A percentile compares a stretch with the other conserved stretches of the same genome.
These are phyloP conservation scores for Nepenthes gracilis DNA, from an alignment of 148 eudicot species.

Conservation along the genomic window DNA sequence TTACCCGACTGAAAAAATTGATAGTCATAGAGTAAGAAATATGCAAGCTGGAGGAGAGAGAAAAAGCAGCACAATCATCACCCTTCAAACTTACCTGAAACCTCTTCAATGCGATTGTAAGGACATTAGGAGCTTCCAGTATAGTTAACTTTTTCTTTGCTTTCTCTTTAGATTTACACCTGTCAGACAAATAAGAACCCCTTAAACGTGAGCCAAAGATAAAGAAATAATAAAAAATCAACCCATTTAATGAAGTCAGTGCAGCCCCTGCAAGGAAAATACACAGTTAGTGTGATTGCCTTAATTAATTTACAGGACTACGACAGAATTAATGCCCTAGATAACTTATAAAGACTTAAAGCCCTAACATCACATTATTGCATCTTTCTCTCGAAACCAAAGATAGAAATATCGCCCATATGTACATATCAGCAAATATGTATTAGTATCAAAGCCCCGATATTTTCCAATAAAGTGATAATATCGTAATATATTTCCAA, in stretches of 20 bases:
- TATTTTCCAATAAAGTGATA: too few species aligned
- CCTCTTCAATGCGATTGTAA: constrained; percentile 72
- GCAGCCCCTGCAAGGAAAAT: too few species aligned
- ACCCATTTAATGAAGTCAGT: not conserved
- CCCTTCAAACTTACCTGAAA: constrained; percentile 45
- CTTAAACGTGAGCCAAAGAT: not conserved
- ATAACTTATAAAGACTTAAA: too few species aligned
- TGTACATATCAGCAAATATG: too few species aligned
- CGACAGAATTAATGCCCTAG: too few species aligned
- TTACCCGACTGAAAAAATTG: constrained; percentile 55
- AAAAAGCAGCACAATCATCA: not conserved
- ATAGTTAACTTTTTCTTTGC: constrained; percentile 76
- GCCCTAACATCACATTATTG: too few species aligned
- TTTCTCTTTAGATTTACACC: constrained; percentile 77
- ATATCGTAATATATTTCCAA: too few species aligned
- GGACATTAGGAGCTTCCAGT: constrained; percentile 82
- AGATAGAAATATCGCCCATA: too few species aligned
- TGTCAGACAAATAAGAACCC: constrained; percentile 14
- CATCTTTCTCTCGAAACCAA: too few species aligned
- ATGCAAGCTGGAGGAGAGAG: not conserved
- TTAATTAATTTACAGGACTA: too few species aligned
- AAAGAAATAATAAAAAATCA: not conserved
- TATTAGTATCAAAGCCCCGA: too few species aligned
- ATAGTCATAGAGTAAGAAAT: not conserved
- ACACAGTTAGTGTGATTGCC: too few species aligned